phyloP scores from a whole-genome alignment of 2,329 filamentous ascomycete species.

The Beauveria brongniartii region DNA sequence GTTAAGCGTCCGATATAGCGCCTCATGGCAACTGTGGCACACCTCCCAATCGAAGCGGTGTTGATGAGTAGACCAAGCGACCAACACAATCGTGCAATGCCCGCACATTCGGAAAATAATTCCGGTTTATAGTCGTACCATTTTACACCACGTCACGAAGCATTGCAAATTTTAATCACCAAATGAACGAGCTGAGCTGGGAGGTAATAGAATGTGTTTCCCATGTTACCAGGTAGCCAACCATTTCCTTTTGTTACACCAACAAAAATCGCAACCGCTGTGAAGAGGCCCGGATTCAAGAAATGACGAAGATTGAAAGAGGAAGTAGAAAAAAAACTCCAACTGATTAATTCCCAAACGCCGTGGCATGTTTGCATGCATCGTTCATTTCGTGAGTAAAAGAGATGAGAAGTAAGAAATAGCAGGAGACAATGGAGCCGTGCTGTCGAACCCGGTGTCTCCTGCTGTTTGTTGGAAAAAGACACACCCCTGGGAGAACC shows the following conservation, averaged over 20 bases:
- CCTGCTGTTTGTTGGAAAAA: neutral
- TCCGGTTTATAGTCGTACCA: no score
- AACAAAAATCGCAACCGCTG: neutral
- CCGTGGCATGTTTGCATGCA: slow-evolving; percentile 4
- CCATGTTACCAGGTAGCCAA: neutral
- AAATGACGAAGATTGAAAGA: neutral
- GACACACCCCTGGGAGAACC: neutral
- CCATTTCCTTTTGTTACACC: neutral
- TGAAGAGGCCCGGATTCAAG: neutral
- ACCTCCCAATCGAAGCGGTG: no score
- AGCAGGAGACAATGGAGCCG: neutral
- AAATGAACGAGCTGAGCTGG: no score
- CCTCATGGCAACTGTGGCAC: no score
- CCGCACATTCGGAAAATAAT: no score
- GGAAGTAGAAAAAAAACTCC: neutral
- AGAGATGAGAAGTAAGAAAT: neutral
- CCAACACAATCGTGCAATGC: no score
- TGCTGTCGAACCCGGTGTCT: slow-evolving; percentile 3
- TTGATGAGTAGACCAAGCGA: no score
- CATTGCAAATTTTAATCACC: no score
- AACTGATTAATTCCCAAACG: neutral
- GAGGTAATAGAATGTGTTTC: neutral
- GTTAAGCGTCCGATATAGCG: no score
- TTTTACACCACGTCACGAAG: no score
- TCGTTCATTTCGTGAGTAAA: slow-evolving; percentile 7